phyloP scores from a whole-genome alignment of 2,329 filamentous ascomycete genomes.

The Coniella vitis region DNA sequence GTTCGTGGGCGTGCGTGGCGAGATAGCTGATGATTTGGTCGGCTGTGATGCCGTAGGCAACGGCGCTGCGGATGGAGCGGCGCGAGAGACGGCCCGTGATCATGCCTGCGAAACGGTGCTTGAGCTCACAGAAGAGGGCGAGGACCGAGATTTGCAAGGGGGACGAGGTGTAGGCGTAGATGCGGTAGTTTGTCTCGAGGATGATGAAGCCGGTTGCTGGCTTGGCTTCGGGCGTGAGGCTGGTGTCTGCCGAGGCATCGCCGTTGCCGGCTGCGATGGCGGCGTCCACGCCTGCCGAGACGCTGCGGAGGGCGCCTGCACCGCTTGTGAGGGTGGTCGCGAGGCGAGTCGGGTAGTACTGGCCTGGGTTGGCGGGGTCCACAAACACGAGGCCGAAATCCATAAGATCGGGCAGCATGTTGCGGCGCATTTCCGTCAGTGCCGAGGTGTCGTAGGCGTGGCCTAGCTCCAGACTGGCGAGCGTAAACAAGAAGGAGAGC shows the following conservation, averaged over 20 bases:
- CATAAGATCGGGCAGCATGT: constrained; percentile 83
- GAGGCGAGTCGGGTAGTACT: constrained; percentile 85
- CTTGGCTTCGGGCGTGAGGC: constrained; percentile 28
- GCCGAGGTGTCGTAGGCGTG: constrained; percentile 83
- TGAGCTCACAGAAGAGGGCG: constrained; percentile 79
- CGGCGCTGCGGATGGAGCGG: constrained; percentile 78
- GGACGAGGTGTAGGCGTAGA: constrained; percentile 95
- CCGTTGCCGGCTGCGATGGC: constrained; percentile 53
- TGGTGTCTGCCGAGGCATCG: constrained; percentile 26
- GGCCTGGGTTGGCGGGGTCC: constrained; percentile 47
- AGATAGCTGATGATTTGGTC: constrained; percentile 95
- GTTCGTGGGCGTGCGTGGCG: constrained; percentile 85
- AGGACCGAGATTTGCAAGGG: constrained; percentile 92
- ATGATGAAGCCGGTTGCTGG: constrained; percentile 72
- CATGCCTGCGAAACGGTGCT: constrained; percentile 89
- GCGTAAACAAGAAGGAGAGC: constrained; percentile 90
- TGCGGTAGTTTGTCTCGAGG: constrained; percentile 93
- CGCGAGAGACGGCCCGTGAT: constrained; percentile 88
- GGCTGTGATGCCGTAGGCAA: constrained; percentile 84
- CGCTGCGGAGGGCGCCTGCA: constrained; percentile 61
- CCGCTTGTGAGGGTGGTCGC: constrained; percentile 86
- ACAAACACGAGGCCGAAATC: constrained; percentile 91
- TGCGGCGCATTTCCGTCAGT: constrained; percentile 71
- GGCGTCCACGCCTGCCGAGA: constrained; percentile 61
- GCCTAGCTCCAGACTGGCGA: constrained; percentile 87